A percentile compares a stretch with the other conserved stretches of the same genome.
phyloP scores from a whole-genome alignment of 108 stramenopile genomes.

The Mayamaea pseudoterrestris region DNA sequence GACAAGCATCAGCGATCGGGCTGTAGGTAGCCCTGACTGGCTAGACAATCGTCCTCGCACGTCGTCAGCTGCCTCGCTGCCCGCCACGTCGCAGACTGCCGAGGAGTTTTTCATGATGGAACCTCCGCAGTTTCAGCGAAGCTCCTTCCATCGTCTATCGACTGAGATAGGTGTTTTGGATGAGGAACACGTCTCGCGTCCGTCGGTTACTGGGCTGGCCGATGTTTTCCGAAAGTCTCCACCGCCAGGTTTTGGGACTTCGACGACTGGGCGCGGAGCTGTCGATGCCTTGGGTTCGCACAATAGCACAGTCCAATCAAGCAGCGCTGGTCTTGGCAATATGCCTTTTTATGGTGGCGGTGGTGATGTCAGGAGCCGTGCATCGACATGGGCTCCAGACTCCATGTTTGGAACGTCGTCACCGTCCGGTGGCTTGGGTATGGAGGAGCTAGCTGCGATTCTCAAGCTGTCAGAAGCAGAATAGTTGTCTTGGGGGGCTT shows the following conservation, averaged over 20 bases:
- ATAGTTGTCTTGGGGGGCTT: neutral
- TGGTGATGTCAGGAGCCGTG: no score
- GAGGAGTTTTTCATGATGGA: conserved; percentile 17
- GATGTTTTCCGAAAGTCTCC: no score
- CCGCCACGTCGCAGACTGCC: conserved; percentile 12
- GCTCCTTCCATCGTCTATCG: no score
- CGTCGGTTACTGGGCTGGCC: neutral
- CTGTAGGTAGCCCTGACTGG: neutral
- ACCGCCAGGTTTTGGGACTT: no score
- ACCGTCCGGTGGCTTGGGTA: no score
- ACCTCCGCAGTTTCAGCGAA: conserved; percentile 2
- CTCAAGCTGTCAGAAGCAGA: conserved; percentile 13
- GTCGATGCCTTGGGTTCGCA: no score
- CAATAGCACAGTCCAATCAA: no score
- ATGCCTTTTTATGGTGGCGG: no score
- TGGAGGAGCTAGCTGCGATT: conserved; percentile 20
- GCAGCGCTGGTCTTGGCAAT: no score
- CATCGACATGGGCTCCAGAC: no score
- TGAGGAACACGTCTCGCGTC: neutral
- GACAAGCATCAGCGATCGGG: neutral
- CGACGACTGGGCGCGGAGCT: no score
- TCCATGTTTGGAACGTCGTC: no score
- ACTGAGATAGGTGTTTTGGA: neutral
- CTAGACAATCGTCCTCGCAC: conserved; percentile 19
- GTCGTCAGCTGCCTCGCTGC: conserved; percentile 18